Percentiles rank a stretch among this genome's conserved stretches.
Evolutionary conservation across 352 stramenopile genomes (phyloP).

Genomic region (Pythium scleroteichum): DNA sequence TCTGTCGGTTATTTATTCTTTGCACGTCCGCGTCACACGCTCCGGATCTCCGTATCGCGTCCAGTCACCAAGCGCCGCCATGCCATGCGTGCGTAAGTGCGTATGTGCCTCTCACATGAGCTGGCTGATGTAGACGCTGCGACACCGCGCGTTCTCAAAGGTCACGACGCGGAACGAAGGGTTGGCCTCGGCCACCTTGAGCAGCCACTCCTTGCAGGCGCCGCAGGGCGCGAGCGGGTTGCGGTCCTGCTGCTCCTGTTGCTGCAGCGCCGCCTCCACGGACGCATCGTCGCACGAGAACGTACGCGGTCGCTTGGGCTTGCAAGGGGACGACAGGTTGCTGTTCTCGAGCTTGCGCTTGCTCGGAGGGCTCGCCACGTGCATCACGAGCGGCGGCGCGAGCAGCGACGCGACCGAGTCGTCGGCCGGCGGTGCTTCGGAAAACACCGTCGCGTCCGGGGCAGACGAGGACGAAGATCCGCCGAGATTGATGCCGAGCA

Average conservation of each 20-base stretch:
- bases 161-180: slow-evolving; percentile 96
- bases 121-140: slow-evolving; percentile 91
- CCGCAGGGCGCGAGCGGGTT: slow-evolving; percentile 98
- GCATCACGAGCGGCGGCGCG: slow-evolving; percentile 8
- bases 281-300: slow-evolving; percentile 77
- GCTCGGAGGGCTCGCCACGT: background rate
- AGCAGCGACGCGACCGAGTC: slow-evolving; percentile 11
- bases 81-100: background rate
- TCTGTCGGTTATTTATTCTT: background rate
- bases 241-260: slow-evolving; percentile 60
- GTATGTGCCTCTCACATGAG: slow-evolving; percentile 52
- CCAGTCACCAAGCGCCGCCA: background rate
- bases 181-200: slow-evolving; percentile 99
- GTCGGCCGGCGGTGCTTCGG: slow-evolving; percentile 11
- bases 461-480: slow-evolving; percentile 10
- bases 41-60: slow-evolving; percentile 7
- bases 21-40: background rate
- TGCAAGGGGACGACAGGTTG: slow-evolving; percentile 40
- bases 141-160: slow-evolving; percentile 94
- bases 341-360: slow-evolving; percentile 19
- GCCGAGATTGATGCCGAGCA: slow-evolving; percentile 87
- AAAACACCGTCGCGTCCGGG: background rate
- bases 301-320: slow-evolving; percentile 82
- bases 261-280: slow-evolving; percentile 40
- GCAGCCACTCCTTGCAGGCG: slow-evolving; percentile 98